Evolutionary conservation across 306 rosid genomes (phyloP).

Genomic region (Amphicarpaea edgeworthii): DNA sequence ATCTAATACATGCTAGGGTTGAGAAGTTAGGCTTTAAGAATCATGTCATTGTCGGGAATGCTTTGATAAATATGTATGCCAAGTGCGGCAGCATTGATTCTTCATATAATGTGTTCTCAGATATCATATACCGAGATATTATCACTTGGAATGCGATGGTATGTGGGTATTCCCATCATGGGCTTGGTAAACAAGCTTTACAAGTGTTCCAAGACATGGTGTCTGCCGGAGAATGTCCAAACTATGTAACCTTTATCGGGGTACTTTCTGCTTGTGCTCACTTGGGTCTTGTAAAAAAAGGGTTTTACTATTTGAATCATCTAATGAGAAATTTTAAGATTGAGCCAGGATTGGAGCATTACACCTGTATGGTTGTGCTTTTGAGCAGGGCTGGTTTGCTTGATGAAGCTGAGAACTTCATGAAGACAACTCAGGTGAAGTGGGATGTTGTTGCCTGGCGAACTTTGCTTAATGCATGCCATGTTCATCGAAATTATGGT

Average conservation of each 20-base stretch:
- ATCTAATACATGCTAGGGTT: constrained; percentile 56
- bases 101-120: constrained; percentile 58
- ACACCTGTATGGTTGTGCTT: constrained; percentile 76
- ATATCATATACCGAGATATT: constrained; percentile 51
- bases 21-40: constrained; percentile 66
- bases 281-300: constrained; percentile 62
- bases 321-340: constrained; percentile 57
- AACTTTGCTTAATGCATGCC: constrained; percentile 84
- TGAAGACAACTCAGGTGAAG: constrained; percentile 67
- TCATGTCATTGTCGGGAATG: constrained; percentile 60
- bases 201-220: constrained; percentile 63
- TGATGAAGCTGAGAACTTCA: constrained; percentile 69
- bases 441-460: constrained; percentile 91
- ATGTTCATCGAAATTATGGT: constrained; percentile 68
- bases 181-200: constrained; percentile 73
- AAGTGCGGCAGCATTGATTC: constrained; percentile 70
- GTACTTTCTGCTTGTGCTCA: constrained; percentile 72
- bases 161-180: constrained; percentile 73
- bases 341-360: constrained; percentile 82
- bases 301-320: constrained; percentile 60
- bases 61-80: constrained; percentile 76
- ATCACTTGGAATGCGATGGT: constrained; percentile 73
- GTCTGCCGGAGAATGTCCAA: constrained; percentile 56
- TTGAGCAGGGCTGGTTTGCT: constrained; percentile 73
- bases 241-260: constrained; percentile 61